These are phyloP conservation scores for Penicillium digitatum DNA, from an alignment of 2,329 filamentous ascomycete species.

Conservation along the genomic window DNA sequence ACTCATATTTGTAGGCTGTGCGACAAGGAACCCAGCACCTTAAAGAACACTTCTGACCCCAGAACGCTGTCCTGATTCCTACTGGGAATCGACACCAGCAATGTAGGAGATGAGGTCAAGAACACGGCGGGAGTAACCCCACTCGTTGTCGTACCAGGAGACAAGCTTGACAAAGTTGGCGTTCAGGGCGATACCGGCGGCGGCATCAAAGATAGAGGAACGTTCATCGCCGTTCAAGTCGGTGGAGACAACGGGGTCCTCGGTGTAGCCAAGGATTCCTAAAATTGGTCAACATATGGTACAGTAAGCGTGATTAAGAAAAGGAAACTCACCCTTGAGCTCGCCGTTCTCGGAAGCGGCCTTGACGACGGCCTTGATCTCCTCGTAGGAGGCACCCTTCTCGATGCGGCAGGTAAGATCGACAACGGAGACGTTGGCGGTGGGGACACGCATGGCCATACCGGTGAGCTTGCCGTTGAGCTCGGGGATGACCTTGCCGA, in stretches of 20 bases:
- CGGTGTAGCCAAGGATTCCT: slow-evolving; percentile 83
- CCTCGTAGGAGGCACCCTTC: slow-evolving; percentile 69
- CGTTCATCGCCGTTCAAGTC: slow-evolving; percentile 88
- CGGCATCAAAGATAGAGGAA: slow-evolving; percentile 99
- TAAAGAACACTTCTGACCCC: slow-evolving; percentile 36
- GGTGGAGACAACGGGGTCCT: slow-evolving; percentile 92
- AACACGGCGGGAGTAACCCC: slow-evolving; percentile 97
- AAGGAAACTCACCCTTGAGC: slow-evolving; percentile 60
- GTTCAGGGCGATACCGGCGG: slow-evolving; percentile 98
- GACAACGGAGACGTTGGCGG: slow-evolving; percentile 97
- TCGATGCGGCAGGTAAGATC: slow-evolving; percentile 92
- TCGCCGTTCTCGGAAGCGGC: slow-evolving; percentile 68
- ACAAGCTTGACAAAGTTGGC: slow-evolving; percentile 98
- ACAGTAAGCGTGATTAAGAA: too few species aligned
- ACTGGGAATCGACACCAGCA: slow-evolving; percentile 65
- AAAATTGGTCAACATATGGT: background rate
- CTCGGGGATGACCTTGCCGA: slow-evolving; percentile 97
- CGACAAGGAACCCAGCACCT: slow-evolving; percentile 15
- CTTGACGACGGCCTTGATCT: slow-evolving; percentile 93
- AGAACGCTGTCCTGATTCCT: slow-evolving; percentile 36
- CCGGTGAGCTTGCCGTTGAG: slow-evolving; percentile 99
- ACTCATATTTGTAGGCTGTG: background rate
- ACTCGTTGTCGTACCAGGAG: slow-evolving; percentile 99
- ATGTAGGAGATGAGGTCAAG: slow-evolving; percentile 74
- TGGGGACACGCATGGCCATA: slow-evolving; percentile 99